A percentile compares a stretch with the other conserved stretches of the same genome.
These are phyloP conservation scores for Debaryomyces subglobosus DNA, from an alignment of 1,139 yeast species.

Conservation along the genomic window DNA sequence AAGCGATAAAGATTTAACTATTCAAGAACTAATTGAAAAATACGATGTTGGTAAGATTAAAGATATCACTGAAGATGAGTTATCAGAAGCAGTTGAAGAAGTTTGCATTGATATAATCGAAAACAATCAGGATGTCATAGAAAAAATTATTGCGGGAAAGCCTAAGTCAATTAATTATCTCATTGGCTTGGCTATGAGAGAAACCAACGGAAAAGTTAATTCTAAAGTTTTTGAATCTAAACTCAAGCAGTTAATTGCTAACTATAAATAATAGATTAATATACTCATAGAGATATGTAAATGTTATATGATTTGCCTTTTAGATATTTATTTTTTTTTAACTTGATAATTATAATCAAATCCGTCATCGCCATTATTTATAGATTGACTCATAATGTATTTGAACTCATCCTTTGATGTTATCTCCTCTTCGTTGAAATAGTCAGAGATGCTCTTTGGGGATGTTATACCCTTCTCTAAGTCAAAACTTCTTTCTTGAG, in stretches of 20 bases:
- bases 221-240: constrained; percentile 50
- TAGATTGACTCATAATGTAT: constrained; percentile 10
- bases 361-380: constrained; percentile 12
- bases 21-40: constrained; percentile 53
- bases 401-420: constrained; percentile 8
- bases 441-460: constrained; percentile 2
- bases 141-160: constrained; percentile 59
- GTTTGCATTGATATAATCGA: constrained; percentile 57
- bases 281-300: not conserved
- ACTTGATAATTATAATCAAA: constrained; percentile 18
- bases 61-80: constrained; percentile 31
- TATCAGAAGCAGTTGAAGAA: constrained; percentile 47
- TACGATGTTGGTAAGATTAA: constrained; percentile 53
- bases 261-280: constrained; percentile 2
- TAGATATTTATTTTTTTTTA: constrained; percentile 3
- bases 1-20: constrained; percentile 28
- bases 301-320: not conserved
- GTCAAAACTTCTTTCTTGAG: constrained; percentile 7
- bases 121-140: constrained; percentile 59
- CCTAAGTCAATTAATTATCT: constrained; percentile 70
- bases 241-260: constrained; percentile 35
- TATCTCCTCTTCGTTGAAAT: constrained; percentile 4
- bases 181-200: constrained; percentile 84
- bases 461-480: constrained; percentile 10
- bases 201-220: constrained; percentile 67